Evolutionary conservation across 2,329 filamentous ascomycete genomes (phyloP), one percentile per base, ranked within the genome.

Genomic region (Metarhizium guizhouense): DNA sequence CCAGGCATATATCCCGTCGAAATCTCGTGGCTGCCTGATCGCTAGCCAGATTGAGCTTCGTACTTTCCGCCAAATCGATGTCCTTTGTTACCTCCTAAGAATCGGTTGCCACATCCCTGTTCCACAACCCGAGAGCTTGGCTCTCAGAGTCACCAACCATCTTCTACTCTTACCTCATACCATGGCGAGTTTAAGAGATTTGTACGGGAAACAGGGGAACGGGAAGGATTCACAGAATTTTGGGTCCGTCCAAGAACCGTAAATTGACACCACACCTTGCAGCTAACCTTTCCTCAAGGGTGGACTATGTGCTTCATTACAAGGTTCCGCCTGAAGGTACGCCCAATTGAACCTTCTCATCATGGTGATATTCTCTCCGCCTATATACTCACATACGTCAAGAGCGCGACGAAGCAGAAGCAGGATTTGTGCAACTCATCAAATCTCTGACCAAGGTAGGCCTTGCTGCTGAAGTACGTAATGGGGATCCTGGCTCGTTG

Each of bases 281-380:
- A 47, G 42, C 61, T 63, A 55, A 61, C 57, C 10, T 38, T 52
- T 18, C n/a, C 25, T 10, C 14, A 29, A 82, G 88, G 54, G 89
- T 96, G 58, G 92, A 96, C 76, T 96, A 90, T 77, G 90, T 96
- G 56, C 81, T 96, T 59, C 82, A 85, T 66, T 96, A 89, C 72
- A 79, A 85, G 56, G 86, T 93, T 65, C 80, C 84, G 30, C 76
- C 82, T 48, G 80, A 83, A 56, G 83, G 88, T 88, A 76, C 59
- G 74, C 61, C 20, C 1, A 11, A 3, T 6, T 4, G 6, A 29
- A 7, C 3, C 8, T 3, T 51, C 20, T 4, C 6, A 14, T 40
- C 18, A 29, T 14, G 11, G 6, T 13, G 25, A 30, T 11, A 48
- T 48, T 48, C 13, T 16, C 10, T 29, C 45, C 45, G 13, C 13